These are phyloP conservation scores for Picochlorum sp. DNA, from an alignment of 139 green algal genomes.

Conservation along the genomic window DNA sequence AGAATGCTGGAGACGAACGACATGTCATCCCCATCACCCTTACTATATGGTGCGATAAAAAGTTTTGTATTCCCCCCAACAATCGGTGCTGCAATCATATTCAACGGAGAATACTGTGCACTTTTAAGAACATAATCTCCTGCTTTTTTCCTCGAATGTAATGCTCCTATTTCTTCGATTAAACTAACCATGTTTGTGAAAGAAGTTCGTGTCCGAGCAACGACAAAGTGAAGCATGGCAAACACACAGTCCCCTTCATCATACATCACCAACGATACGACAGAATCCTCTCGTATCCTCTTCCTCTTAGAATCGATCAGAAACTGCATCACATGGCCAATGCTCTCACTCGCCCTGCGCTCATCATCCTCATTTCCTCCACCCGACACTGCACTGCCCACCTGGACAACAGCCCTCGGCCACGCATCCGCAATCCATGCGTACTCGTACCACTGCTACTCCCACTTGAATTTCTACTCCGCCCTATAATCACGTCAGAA, in stretches of 20 bases:
- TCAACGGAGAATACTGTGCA: constrained; percentile 8
- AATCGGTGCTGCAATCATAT: constrained; percentile 10
- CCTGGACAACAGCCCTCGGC: too few relatives aligned
- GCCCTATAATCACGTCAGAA: too few relatives aligned
- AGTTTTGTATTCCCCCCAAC: constrained; percentile 1
- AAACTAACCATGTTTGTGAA: background rate
- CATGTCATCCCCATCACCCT: background rate
- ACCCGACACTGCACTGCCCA: background rate
- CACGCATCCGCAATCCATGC: too few relatives aligned
- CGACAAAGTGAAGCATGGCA: constrained; percentile 3
- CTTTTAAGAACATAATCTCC: constrained; percentile 15
- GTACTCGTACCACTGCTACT: too few relatives aligned
- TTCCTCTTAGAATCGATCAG: background rate
- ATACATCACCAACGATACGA: background rate
- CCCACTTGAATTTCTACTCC: too few relatives aligned
- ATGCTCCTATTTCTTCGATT: background rate
- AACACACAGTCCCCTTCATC: background rate
- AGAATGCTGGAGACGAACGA: background rate
- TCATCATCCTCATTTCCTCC: background rate
- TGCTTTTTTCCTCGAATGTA: background rate
- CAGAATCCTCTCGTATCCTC: background rate
- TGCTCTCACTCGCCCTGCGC: background rate
- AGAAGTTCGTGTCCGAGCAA: background rate
- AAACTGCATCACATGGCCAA: too few relatives aligned
- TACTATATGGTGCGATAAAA: constrained; percentile 1